A percentile compares a stretch with the other conserved stretches of the same genome.
Conservation (phyloP, 257 asterid species). For the Striga asiatica region DNA sequence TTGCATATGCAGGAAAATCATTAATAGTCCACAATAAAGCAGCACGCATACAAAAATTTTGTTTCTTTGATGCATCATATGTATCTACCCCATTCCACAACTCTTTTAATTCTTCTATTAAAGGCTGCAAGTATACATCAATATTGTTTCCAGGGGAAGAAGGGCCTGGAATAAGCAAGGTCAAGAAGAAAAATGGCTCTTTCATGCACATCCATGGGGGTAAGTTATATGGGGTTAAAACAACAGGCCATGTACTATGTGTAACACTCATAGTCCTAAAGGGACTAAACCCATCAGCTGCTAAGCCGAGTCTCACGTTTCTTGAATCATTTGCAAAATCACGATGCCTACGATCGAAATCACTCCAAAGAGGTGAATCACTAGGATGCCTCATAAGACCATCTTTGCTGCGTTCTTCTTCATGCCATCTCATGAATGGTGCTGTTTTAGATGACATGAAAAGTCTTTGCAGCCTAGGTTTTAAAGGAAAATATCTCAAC, state of each 20-base stretch:
- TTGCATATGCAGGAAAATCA: constrained; percentile 9
- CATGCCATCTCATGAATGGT: constrained; percentile 9
- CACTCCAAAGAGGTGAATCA: constrained; percentile 7
- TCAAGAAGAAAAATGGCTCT: not conserved
- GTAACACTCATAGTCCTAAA: too few species aligned
- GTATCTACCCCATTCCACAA: constrained; percentile 9
- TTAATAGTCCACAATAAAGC: constrained; percentile 8
- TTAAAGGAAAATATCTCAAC: too few species aligned
- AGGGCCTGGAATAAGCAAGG: not conserved
- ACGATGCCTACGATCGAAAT: not conserved
- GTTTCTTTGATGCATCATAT: constrained; percentile 6
- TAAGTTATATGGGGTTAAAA: too few species aligned
- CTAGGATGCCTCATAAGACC: constrained; percentile 6
- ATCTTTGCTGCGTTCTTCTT: not conserved
- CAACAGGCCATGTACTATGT: too few species aligned
- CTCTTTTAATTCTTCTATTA: constrained; percentile 6
- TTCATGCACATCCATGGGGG: not conserved
- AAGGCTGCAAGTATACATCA: constrained; percentile 7
- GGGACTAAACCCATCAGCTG: constrained; percentile 5
- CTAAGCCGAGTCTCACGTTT: constrained; percentile 10
- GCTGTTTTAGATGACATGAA: too few species aligned
- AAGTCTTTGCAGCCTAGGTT: too few species aligned
- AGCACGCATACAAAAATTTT: constrained; percentile 1
- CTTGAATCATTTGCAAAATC: constrained; percentile 8
- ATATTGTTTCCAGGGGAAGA: constrained; percentile 2